Evolutionary conservation across 176 grass and related monocot species (phyloP).

Genomic region (Hsuehochloa calcarea): DNA sequence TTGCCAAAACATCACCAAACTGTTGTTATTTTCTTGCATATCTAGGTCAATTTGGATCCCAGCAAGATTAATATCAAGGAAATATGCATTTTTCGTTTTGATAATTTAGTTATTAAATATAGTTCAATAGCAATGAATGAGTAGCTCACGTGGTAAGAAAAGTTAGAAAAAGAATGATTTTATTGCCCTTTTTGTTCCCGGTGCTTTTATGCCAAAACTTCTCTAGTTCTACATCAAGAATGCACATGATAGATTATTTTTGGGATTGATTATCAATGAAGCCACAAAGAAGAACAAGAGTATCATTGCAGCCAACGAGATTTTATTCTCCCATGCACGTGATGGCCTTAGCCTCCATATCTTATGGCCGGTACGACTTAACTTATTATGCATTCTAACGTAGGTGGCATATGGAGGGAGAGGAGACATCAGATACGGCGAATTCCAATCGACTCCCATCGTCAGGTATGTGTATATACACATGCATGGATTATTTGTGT

Average conservation of each 20-base stretch:
- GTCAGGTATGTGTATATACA: slow-evolving; percentile 15
- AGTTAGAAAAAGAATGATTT: not conserved
- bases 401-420: slow-evolving; percentile 54
- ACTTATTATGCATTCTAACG: slow-evolving; percentile 21
- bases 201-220: not conserved
- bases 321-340: slow-evolving; percentile 60
- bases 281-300: slow-evolving; percentile 22
- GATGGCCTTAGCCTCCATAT: slow-evolving; percentile 27
- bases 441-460: slow-evolving; percentile 28
- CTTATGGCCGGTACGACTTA: slow-evolving; percentile 24
- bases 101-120: not conserved
- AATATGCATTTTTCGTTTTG: not conserved
- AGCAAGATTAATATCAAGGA: not conserved
- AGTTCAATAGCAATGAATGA: not conserved
- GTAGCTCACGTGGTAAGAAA: not conserved
- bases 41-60: not conserved
- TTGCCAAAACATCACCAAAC: not conserved
- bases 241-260: slow-evolving; percentile 9
- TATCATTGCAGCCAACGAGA: slow-evolving; percentile 42
- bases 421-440: slow-evolving; percentile 49
- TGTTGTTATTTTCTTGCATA: not conserved
- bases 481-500: not conserved
- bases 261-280: not conserved
- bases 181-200: not conserved
- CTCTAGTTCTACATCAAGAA: not conserved